phyloP scores from a whole-genome alignment of 805 yeast species.

The Zygosaccharomyces gambellarensis region DNA sequence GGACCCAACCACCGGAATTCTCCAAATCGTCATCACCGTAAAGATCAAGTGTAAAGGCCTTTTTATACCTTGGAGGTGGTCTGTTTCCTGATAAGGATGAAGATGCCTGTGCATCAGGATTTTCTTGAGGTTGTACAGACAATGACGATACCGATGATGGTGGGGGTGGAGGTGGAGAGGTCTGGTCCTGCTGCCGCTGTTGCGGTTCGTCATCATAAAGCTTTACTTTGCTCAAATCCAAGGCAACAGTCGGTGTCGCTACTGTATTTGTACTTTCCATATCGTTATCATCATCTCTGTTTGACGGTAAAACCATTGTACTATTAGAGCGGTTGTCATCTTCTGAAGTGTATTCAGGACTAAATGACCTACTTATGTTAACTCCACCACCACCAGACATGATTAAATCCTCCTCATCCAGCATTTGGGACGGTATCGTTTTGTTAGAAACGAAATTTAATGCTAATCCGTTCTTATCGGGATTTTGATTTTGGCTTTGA shows the following conservation, averaged over 20 bases:
- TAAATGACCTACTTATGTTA: slow-evolving; percentile 10
- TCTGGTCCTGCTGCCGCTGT: too few species aligned
- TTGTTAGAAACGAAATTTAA: slow-evolving; percentile 21
- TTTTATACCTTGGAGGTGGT: slow-evolving; percentile 22
- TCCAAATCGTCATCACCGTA: slow-evolving; percentile 29
- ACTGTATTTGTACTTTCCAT: background rate
- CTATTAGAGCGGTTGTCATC: slow-evolving; percentile 13
- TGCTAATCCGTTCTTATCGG: slow-evolving; percentile 21
- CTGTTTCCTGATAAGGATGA: background rate
- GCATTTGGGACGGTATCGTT: slow-evolving; percentile 11
- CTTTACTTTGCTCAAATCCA: slow-evolving; percentile 1
- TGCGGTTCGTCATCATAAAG: slow-evolving; percentile 4
- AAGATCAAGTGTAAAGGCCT: slow-evolving; percentile 29
- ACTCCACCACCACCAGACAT: slow-evolving; percentile 24
- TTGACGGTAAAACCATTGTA: slow-evolving; percentile 9
- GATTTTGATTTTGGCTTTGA: background rate
- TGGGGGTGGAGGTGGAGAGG: background rate
- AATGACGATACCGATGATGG: too few species aligned
- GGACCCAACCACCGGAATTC: slow-evolving; percentile 28
- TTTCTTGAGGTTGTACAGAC: background rate
- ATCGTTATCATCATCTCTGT: slow-evolving; percentile 9
- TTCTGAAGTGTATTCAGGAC: slow-evolving; percentile 14
- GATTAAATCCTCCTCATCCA: slow-evolving; percentile 32
- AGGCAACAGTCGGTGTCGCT: background rate
- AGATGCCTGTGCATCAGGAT: background rate